These are phyloP conservation scores for Globisporangium okanoganense DNA, from an alignment of 352 stramenopile genomes.

Conservation along the genomic window DNA sequence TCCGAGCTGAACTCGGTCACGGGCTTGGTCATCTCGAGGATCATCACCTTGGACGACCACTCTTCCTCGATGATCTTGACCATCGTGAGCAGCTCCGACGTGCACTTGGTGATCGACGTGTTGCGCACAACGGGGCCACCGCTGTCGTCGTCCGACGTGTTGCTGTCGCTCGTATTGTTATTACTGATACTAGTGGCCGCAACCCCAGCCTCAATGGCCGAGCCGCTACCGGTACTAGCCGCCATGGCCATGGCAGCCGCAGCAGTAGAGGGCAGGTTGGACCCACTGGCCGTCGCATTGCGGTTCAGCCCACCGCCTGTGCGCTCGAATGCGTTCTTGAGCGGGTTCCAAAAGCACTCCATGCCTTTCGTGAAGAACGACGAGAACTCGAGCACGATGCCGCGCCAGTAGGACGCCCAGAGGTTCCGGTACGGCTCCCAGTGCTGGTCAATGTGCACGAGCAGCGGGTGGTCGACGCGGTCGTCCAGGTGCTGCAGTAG, in stretches of 20 bases:
- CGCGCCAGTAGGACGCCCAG: conserved; percentile 58
- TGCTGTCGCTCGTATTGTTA: background rate
- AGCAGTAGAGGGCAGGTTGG: background rate
- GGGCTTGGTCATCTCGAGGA: conserved; percentile 70
- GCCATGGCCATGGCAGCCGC: background rate
- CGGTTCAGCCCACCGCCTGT: conserved; percentile 16
- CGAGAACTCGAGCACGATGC: conserved; percentile 60
- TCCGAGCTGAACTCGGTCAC: conserved; percentile 54
- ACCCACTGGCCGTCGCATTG: conserved; percentile 6
- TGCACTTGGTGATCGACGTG: conserved; percentile 44
- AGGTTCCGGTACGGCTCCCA: conserved; percentile 62
- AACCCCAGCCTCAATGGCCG: background rate
- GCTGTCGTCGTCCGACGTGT: background rate
- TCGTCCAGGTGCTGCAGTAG: conserved; percentile 36
- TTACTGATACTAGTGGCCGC: background rate
- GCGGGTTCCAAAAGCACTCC: conserved; percentile 58
- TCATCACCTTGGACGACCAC: conserved; percentile 69
- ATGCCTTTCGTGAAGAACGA: conserved; percentile 60
- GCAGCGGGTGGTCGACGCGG: conserved; percentile 32
- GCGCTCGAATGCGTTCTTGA: conserved; percentile 56
- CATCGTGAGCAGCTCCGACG: conserved; percentile 58
- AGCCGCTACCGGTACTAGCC: background rate
- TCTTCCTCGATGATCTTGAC: conserved; percentile 68
- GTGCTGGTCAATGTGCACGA: conserved; percentile 44
- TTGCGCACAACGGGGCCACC: background rate